A percentile compares a stretch with the other conserved stretches of the same genome.
These are phyloP conservation scores for Quaeritorhiza haematococci DNA, from an alignment of 371 early-diverging fungal genomes.

Conservation along the genomic window DNA sequence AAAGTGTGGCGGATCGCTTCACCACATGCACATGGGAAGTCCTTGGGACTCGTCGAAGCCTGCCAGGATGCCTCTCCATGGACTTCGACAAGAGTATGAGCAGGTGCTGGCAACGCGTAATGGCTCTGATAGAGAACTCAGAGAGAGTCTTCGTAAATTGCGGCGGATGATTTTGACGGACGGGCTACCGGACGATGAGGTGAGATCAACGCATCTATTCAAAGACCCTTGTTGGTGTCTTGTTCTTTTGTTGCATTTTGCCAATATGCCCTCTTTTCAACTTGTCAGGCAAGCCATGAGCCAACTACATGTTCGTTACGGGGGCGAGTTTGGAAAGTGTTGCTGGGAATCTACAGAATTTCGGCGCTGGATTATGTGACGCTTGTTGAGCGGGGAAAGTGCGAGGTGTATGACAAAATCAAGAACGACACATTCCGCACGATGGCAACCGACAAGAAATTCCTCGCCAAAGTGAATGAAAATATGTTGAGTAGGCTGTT, in stretches of 20 bases:
- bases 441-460: constrained; percentile 74
- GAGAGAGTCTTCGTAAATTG: constrained; percentile 25
- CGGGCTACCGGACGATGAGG: constrained; percentile 27
- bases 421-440: constrained; percentile 87
- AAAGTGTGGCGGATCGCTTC: too few relatives aligned
- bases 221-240: too few relatives aligned
- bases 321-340: constrained; percentile 69
- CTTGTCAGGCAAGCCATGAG: neutral
- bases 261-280: too few relatives aligned
- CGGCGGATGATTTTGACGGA: constrained; percentile 27
- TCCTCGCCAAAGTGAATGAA: constrained; percentile 67
- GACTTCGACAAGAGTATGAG: constrained; percentile 21
- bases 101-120: constrained; percentile 16
- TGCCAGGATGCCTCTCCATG: neutral
- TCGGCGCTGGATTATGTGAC: constrained; percentile 71
- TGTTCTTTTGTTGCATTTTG: too few relatives aligned
- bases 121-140: constrained; percentile 23
- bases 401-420: constrained; percentile 71
- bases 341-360: constrained; percentile 71
- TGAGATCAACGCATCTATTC: constrained; percentile 1
- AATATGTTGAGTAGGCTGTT: constrained; percentile 73
- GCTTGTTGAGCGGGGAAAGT: constrained; percentile 67
- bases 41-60: too few relatives aligned
- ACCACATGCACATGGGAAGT: too few relatives aligned
- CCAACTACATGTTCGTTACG: constrained; percentile 29